These are phyloP conservation scores for Arthrobotrys conoides DNA, from an alignment of 2,329 filamentous ascomycete species.

Conservation along the genomic window DNA sequence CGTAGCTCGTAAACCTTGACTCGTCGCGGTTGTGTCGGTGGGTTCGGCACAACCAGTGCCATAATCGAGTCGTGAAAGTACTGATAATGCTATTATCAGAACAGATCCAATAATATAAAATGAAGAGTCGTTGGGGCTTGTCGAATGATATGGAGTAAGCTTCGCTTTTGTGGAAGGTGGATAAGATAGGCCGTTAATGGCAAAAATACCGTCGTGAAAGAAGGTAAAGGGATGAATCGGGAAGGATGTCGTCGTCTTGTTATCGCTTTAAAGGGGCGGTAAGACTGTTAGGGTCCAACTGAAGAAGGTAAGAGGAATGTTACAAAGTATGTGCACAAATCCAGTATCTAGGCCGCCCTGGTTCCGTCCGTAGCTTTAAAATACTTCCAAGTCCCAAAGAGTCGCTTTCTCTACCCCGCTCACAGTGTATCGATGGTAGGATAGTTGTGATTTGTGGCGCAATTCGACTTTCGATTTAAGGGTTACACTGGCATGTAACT, in stretches of 20 bases:
- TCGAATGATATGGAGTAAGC: conserved; percentile 1
- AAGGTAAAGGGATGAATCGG: background rate
- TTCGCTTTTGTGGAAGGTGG: conserved; percentile 13
- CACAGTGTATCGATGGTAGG: conserved; percentile 7
- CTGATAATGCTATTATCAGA: conserved; percentile 28
- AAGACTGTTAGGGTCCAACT: conserved; percentile 10
- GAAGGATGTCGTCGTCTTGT: conserved; percentile 5
- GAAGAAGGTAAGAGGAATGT: conserved; percentile 2
- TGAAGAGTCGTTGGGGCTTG: background rate
- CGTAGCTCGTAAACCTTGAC: conserved; percentile 99
- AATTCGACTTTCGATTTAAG: background rate
- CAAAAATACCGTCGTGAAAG: background rate
- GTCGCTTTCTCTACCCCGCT: conserved; percentile 33
- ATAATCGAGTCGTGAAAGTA: conserved; percentile 44
- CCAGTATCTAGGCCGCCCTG: background rate
- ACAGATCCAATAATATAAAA: background rate
- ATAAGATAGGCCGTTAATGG: conserved; percentile 8
- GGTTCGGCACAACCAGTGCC: conserved; percentile 66
- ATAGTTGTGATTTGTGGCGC: conserved; percentile 12
- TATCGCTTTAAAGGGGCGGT: conserved; percentile 19
- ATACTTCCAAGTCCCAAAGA: background rate
- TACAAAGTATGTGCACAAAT: conserved; percentile 8
- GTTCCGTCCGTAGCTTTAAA: background rate
- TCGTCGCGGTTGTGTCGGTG: conserved; percentile 71
- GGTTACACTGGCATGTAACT: background rate